Evolutionary conservation across 768 basidiomycete species (phyloP).

Genomic region (Termitomyces sp.): DNA sequence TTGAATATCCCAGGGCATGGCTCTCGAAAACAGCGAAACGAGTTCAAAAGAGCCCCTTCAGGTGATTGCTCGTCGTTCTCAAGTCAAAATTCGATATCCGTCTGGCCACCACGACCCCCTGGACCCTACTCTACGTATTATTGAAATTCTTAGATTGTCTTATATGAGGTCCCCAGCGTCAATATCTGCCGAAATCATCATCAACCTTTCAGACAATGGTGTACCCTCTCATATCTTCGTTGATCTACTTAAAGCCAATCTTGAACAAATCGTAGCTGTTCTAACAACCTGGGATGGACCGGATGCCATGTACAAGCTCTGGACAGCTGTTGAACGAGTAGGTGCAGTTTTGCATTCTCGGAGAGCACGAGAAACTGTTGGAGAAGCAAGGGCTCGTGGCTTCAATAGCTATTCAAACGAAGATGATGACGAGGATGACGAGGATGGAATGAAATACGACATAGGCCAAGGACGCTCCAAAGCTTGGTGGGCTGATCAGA

Average conservation of each 20-base stretch:
- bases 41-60: conserved; percentile 14
- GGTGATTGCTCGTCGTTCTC: conserved; percentile 35
- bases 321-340: conserved; percentile 30
- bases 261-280: conserved; percentile 30
- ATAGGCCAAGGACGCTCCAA: conserved; percentile 35
- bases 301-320: conserved; percentile 36
- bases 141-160: conserved; percentile 50
- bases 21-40: conserved; percentile 9
- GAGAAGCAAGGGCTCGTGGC: conserved; percentile 41
- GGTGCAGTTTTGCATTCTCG: conserved; percentile 33
- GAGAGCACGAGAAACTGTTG: conserved; percentile 25
- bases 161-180: conserved; percentile 40
- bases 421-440: conserved; percentile 32
- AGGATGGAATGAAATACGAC: conserved; percentile 26
- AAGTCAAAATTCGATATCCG: conserved; percentile 42
- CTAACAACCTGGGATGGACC: conserved; percentile 41
- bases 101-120: conserved; percentile 8
- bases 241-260: conserved; percentile 28
- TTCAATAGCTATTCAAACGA: conserved; percentile 32
- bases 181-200: conserved; percentile 53
- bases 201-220: conserved; percentile 62
- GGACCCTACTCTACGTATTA: conserved; percentile 39
- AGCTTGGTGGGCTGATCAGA: conserved; percentile 67
- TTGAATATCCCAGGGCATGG: conserved; percentile 28
- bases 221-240: conserved; percentile 40